Conservation (phyloP, 2,329 filamentous ascomycete species). For the Aspergillus aculeatinus region DNA sequence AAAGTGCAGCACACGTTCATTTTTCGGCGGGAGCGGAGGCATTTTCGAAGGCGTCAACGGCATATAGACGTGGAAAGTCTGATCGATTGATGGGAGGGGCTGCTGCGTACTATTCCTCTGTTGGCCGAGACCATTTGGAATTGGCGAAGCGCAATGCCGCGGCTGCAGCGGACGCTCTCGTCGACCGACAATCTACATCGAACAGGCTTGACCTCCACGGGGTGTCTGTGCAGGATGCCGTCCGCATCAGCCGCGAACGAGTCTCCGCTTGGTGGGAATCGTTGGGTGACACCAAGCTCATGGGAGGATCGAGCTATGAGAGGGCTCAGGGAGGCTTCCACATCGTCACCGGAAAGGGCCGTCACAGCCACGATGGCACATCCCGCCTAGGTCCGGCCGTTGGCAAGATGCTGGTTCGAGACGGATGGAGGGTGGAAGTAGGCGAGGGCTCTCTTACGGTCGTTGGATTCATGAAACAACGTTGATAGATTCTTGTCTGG, state of each 20-base stretch:
- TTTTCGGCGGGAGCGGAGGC: conserved; percentile 51
- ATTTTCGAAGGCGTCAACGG: conserved; percentile 57
- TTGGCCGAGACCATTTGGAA: conserved; percentile 64
- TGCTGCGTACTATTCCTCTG: conserved; percentile 71
- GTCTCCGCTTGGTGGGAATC: conserved; percentile 74
- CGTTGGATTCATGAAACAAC: conserved; percentile 52
- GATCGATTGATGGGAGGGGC: conserved; percentile 72
- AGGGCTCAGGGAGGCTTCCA: conserved; percentile 59
- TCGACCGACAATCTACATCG: conserved; percentile 63
- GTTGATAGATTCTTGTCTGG: conserved; percentile 17
- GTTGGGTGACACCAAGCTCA: conserved; percentile 64
- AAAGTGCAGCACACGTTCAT: conserved; percentile 45
- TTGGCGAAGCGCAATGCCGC: conserved; percentile 60
- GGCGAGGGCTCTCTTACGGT: conserved; percentile 70
- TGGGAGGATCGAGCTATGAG: conserved; percentile 40
- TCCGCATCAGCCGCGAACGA: conserved; percentile 69
- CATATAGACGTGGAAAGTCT: conserved; percentile 63
- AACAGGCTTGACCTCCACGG: conserved; percentile 76
- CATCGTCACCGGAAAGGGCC: conserved; percentile 78
- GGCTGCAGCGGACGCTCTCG: conserved; percentile 68
- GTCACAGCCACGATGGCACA: conserved; percentile 73
- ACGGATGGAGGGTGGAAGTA: conserved; percentile 80
- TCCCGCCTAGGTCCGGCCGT: conserved; percentile 78
- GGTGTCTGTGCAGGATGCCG: conserved; percentile 75
- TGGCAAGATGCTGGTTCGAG: conserved; percentile 68